These are phyloP conservation scores for Excoecaria cochinchinensis DNA, from an alignment of 345 rosid genomes.

Conservation along the genomic window DNA sequence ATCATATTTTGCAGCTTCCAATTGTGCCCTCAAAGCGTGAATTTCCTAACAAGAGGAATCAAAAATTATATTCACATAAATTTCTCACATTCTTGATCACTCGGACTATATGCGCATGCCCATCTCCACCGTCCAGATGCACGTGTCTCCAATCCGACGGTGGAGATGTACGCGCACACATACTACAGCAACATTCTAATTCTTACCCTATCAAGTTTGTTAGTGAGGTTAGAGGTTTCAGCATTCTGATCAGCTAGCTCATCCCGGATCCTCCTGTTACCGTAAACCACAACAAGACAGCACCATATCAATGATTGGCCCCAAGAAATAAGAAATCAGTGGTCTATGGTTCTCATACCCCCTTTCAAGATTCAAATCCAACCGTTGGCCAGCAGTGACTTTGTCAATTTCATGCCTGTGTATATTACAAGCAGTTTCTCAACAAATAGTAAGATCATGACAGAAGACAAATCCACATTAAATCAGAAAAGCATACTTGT, in stretches of 20 bases:
- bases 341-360: slow-evolving; percentile 12
- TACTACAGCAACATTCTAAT: neutral
- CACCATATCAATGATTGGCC: neutral
- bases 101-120: neutral
- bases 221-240: slow-evolving; percentile 27
- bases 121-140: too few species aligned
- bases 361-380: slow-evolving; percentile 35
- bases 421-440: neutral
- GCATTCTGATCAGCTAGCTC: slow-evolving; percentile 30
- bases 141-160: too few species aligned
- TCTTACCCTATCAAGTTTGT: slow-evolving; percentile 31
- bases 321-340: neutral
- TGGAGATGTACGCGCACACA: too few species aligned
- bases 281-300: neutral
- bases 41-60: slow-evolving; percentile 53
- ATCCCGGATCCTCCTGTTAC: slow-evolving; percentile 25
- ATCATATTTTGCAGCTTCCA: slow-evolving; percentile 88
- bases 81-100: neutral
- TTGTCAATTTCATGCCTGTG: slow-evolving; percentile 39
- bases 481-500: neutral
- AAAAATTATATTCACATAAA: neutral
- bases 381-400: slow-evolving; percentile 32
- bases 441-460: neutral
- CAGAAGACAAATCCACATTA: neutral
- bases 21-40: slow-evolving; percentile 75